phyloP scores from a whole-genome alignment of 1,284 basidiomycete species.

The Exsudoporus floridanus region DNA sequence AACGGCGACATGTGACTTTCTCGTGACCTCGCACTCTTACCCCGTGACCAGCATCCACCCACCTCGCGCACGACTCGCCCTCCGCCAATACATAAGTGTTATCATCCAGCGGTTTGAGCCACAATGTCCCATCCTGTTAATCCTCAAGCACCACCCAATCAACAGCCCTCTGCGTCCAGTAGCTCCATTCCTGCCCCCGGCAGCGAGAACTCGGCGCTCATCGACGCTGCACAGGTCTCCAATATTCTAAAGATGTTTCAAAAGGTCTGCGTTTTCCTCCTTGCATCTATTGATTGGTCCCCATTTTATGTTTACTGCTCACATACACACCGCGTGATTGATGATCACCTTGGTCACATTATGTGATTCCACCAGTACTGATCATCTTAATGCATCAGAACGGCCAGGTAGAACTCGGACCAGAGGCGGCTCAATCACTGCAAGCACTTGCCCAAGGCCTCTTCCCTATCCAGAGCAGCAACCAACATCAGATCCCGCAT shows the following conservation, averaged over 20 bases:
- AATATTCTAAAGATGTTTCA: slow-evolving; percentile 32
- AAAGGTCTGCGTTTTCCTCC: slow-evolving; percentile 24
- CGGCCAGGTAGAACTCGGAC: slow-evolving; percentile 29
- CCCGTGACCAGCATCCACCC: slow-evolving; percentile 36
- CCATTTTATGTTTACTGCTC: not conserved
- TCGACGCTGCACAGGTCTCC: slow-evolving; percentile 31
- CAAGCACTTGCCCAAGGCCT: slow-evolving; percentile 34
- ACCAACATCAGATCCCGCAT: slow-evolving; percentile 28
- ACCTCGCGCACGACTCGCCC: slow-evolving; percentile 5
- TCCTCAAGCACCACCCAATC: slow-evolving; percentile 16
- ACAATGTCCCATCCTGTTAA: slow-evolving; percentile 20
- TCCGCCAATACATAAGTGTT: slow-evolving; percentile 3
- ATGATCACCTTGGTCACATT: slow-evolving; percentile 27
- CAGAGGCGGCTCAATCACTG: slow-evolving; percentile 32
- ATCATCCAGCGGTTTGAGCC: not conserved
- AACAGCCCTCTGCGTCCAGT: slow-evolving; percentile 13
- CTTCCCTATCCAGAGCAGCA: slow-evolving; percentile 26
- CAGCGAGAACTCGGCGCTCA: slow-evolving; percentile 10
- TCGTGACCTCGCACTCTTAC: slow-evolving; percentile 34
- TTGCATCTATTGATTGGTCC: not conserved
- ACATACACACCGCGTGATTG: slow-evolving; percentile 26
- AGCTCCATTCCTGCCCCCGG: slow-evolving; percentile 10
- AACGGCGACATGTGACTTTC: slow-evolving; percentile 38
- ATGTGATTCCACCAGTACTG: slow-evolving; percentile 6
- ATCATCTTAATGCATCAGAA: slow-evolving; percentile 15